A percentile compares a stretch with the other conserved stretches of the same genome.
Conservation (phyloP, 768 basidiomycete species). For the Termitomyces sp. region DNA sequence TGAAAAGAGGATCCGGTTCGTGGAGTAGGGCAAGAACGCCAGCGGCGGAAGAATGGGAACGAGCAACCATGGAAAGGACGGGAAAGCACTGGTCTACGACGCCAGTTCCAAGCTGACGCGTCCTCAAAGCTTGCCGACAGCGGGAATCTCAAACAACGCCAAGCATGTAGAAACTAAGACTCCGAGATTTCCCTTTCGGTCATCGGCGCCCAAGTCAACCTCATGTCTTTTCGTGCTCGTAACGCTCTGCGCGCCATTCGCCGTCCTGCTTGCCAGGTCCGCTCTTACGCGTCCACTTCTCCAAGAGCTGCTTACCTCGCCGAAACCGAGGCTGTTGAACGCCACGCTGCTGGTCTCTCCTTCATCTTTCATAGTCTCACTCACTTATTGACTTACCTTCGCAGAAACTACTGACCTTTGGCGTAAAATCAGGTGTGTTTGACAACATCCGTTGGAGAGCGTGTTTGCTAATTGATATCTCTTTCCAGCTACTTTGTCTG, state of each 20-base stretch:
- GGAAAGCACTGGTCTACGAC: conserved; percentile 8
- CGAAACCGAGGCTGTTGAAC: conserved; percentile 50
- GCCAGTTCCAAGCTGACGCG: conserved; percentile 36
- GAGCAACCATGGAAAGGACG: conserved; percentile 51
- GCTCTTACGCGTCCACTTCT: conserved; percentile 34
- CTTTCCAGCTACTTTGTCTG: conserved; percentile 66
- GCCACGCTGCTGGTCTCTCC: conserved; percentile 65
- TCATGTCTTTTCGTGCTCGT: conserved; percentile 48
- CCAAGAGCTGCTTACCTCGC: conserved; percentile 37
- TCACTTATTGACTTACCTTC: conserved; percentile 10
- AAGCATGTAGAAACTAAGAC: conserved; percentile 22
- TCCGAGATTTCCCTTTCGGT: conserved; percentile 30
- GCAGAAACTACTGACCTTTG: conserved; percentile 75
- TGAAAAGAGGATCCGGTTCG: conserved; percentile 83
- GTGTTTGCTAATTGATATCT: not conserved
- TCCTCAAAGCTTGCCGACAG: conserved; percentile 26
- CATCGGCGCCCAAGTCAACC: conserved; percentile 5
- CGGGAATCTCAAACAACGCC: conserved; percentile 20
- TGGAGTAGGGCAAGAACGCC: conserved; percentile 89
- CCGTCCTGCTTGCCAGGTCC: conserved; percentile 38
- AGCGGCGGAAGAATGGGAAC: conserved; percentile 75
- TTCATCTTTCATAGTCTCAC: not conserved
- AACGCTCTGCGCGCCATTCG: conserved; percentile 41
- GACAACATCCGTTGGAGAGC: conserved; percentile 10
- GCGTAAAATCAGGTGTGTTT: conserved; percentile 69